Evolutionary conservation across 345 rosid genomes (phyloP).

Genomic region (Rhodamnia argentea): DNA sequence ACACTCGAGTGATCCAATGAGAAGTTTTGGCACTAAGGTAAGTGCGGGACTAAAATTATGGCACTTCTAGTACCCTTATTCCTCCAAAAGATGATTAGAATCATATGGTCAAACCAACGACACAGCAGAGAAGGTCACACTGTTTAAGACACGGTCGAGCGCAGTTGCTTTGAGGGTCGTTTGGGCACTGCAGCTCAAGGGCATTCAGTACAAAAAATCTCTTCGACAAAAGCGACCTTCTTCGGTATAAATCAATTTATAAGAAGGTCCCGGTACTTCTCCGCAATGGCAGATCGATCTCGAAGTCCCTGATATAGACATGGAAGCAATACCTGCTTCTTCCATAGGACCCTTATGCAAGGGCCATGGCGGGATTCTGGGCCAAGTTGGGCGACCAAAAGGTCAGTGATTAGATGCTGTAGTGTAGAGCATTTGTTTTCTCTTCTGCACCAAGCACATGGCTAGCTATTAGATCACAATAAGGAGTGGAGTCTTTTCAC

Average conservation of each 20-base stretch:
- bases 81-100: neutral
- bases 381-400: no score
- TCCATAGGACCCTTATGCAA: neutral
- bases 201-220: constrained; percentile 1
- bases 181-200: neutral
- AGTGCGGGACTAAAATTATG: no score
- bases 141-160: constrained; percentile 1
- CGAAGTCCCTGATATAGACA: constrained; percentile 4
- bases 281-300: neutral
- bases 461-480: neutral
- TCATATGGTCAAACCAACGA: neutral
- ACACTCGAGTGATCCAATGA: no score
- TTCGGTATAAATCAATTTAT: constrained; percentile 1
- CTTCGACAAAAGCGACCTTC: neutral
- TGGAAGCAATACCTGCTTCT: constrained; percentile 1
- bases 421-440: neutral
- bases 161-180: neutral
- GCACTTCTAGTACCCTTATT: no score
- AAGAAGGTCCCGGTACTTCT: constrained; percentile 1
- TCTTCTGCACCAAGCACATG: neutral
- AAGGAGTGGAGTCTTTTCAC: neutral
- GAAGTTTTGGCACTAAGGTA: no score
- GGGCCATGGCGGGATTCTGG: constrained; percentile 2
- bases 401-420: no score
- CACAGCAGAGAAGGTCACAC: neutral